phyloP scores from a whole-genome alignment of 106 monocot species.

The Amphibolis antarctica region DNA sequence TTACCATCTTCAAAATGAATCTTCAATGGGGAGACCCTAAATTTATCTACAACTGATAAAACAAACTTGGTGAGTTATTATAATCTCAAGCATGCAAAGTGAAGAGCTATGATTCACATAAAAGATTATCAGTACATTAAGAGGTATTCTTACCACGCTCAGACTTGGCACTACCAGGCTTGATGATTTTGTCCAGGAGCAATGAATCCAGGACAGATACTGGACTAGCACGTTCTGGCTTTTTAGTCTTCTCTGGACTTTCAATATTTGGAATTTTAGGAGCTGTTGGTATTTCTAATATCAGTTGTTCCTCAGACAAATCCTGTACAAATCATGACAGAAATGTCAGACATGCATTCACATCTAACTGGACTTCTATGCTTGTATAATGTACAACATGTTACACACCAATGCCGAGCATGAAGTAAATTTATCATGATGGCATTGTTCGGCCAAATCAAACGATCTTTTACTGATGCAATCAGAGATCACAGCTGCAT shows the following conservation, averaged over 20 bases:
- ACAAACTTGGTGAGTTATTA: not conserved
- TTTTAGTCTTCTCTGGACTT: conserved; percentile 23
- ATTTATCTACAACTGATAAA: not conserved
- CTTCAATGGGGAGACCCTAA: not conserved
- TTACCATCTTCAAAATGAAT: conserved; percentile 29
- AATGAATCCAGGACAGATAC: conserved; percentile 50
- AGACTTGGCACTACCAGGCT: conserved; percentile 18
- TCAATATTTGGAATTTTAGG: conserved; percentile 10
- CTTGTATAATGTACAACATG: no score
- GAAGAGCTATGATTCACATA: not conserved
- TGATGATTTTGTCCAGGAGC: conserved; percentile 34
- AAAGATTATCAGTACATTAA: not conserved
- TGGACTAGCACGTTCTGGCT: conserved; percentile 32
- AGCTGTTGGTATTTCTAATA: conserved; percentile 7
- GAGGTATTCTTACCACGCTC: conserved; percentile 23
- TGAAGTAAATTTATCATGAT: no score
- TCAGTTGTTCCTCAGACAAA: conserved; percentile 9
- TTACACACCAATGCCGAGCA: no score
- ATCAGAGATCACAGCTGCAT: no score
- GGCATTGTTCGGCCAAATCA: no score
- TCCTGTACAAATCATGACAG: conserved; percentile 13
- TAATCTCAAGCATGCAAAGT: not conserved
- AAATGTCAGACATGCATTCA: no score
- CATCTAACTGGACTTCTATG: conserved; percentile 1
- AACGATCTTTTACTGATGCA: no score